phyloP scores from a whole-genome alignment of 1,284 basidiomycete genomes.

The Ceratobasidium theobromae region DNA sequence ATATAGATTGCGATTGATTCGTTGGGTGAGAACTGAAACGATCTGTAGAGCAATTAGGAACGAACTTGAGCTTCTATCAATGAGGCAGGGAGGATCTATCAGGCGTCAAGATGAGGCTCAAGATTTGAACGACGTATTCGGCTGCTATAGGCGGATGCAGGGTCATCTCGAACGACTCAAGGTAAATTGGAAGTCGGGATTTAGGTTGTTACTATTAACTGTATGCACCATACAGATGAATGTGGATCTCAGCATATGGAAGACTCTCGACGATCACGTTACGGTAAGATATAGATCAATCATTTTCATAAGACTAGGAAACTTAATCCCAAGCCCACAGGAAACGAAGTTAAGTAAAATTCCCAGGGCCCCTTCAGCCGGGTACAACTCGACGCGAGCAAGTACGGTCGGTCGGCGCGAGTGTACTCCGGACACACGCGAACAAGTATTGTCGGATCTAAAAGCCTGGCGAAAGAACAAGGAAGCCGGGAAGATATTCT shows the following conservation, averaged over 20 bases:
- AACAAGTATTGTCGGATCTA: neutral
- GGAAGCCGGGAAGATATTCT: neutral
- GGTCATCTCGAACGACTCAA: neutral
- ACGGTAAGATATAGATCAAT: neutral
- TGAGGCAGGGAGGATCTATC: too few species aligned
- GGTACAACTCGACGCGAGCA: neutral
- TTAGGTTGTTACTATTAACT: neutral
- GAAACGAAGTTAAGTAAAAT: neutral
- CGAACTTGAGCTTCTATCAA: too few species aligned
- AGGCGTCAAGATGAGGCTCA: too few species aligned
- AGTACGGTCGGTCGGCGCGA: neutral
- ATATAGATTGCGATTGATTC: neutral
- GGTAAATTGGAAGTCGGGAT: neutral
- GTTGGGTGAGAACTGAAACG: neutral
- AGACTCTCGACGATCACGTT: neutral
- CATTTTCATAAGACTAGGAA: neutral
- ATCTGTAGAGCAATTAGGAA: neutral
- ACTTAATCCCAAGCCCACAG: neutral
- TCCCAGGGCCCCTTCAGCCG: neutral
- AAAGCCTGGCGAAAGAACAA: neutral
- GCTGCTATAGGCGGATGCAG: too few species aligned
- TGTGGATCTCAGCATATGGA: neutral
- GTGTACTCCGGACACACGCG: conserved; percentile 3
- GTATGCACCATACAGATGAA: neutral
- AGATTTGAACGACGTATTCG: too few species aligned